phyloP scores from a whole-genome alignment of 352 stramenopile species.

The Pythium pectinolyticum region DNA sequence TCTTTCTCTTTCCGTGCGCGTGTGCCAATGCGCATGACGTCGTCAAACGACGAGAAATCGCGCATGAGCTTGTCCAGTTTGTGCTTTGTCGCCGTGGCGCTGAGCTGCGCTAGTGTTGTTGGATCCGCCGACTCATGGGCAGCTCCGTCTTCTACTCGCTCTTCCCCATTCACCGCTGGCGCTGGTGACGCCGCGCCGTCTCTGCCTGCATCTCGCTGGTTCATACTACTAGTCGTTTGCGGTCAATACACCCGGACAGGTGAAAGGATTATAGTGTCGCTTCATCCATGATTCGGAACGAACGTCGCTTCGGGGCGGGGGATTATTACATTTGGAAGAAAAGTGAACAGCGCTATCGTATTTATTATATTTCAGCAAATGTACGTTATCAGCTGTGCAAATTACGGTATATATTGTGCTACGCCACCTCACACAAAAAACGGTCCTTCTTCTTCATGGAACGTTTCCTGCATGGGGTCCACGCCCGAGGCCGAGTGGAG shows the following conservation, averaged over 20 bases:
- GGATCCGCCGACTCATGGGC: slow-evolving; percentile 4
- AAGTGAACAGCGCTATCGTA: too few relatives aligned
- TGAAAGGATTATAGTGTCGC: too few relatives aligned
- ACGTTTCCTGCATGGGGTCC: background rate
- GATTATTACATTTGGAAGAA: slow-evolving; percentile 15
- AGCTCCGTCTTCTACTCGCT: background rate
- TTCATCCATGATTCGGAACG: too few relatives aligned
- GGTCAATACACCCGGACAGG: too few relatives aligned
- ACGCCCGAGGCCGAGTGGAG: slow-evolving; percentile 19
- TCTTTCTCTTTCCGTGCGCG: slow-evolving; percentile 89
- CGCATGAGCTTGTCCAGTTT: slow-evolving; percentile 87
- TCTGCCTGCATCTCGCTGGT: slow-evolving; percentile 23
- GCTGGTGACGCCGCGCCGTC: background rate
- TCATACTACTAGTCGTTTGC: too few relatives aligned
- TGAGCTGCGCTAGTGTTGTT: slow-evolving; percentile 45
- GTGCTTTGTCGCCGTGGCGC: slow-evolving; percentile 70
- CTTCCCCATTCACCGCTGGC: slow-evolving; percentile 4
- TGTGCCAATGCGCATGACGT: slow-evolving; percentile 85
- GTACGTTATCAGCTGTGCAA: too few relatives aligned
- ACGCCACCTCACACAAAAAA: slow-evolving; percentile 18
- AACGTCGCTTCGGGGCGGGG: slow-evolving; percentile 26
- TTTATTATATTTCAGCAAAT: too few relatives aligned
- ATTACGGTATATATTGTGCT: slow-evolving; percentile 1
- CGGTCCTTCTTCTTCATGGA: slow-evolving; percentile 19
- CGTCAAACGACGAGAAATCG: slow-evolving; percentile 84